Percentiles rank a stretch among this genome's conserved stretches.
Evolutionary conservation across 2,329 filamentous ascomycete genomes (phyloP).

Genomic region (Hansfordia pulvinata): DNA sequence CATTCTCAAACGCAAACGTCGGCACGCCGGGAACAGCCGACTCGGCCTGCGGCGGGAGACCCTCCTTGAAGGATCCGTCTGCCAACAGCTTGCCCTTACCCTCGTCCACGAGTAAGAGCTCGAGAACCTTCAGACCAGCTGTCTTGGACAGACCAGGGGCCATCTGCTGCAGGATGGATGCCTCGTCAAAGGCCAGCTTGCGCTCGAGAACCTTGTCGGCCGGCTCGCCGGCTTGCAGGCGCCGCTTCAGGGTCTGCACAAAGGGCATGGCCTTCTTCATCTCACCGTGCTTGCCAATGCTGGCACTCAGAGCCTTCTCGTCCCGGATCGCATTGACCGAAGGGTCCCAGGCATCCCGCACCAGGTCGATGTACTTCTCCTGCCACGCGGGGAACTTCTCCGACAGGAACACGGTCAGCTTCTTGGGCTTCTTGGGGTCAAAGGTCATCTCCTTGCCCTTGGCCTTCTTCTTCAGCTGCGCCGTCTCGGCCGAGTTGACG

Average conservation of each 20-base stretch:
- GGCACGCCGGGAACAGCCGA: conserved; percentile 71
- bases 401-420: conserved; percentile 74
- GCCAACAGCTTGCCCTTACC: conserved; percentile 47
- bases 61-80: conserved; percentile 41
- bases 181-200: conserved; percentile 79
- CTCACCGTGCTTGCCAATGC: conserved; percentile 63
- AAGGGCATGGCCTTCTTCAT: conserved; percentile 99
- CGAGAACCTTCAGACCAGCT: conserved; percentile 53
- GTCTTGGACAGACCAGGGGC: conserved; percentile 65
- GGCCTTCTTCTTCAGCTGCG: conserved; percentile 74
- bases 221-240: conserved; percentile 58
- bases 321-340: conserved; percentile 20
- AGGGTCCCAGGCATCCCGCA: conserved; percentile 60
- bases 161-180: conserved; percentile 63
- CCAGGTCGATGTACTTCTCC: conserved; percentile 72
- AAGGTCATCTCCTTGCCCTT: conserved; percentile 82
- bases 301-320: conserved; percentile 44
- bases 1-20: conserved; percentile 75
- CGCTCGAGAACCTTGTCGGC: conserved; percentile 62
- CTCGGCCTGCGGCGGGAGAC: conserved; percentile 47
- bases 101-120: conserved; percentile 59
- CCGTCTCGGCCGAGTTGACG: conserved; percentile 75
- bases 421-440: conserved; percentile 86
- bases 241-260: conserved; percentile 74
- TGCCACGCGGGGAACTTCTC: conserved; percentile 82